These are phyloP conservation scores for Chalaropsis thielavioides DNA, from an alignment of 2,329 filamentous ascomycete species.

Conservation along the genomic window DNA sequence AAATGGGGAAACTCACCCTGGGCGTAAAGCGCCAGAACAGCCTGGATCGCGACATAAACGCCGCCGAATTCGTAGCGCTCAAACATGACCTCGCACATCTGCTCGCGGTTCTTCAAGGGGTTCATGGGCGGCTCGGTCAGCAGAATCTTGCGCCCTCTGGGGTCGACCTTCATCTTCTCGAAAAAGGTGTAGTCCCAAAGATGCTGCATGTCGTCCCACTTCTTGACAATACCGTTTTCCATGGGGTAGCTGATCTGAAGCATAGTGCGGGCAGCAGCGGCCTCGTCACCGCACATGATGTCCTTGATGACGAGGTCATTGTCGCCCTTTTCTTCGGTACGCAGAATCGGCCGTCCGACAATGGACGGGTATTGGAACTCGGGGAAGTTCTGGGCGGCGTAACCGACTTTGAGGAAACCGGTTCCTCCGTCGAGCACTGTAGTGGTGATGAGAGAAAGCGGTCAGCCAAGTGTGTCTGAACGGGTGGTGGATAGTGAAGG, in stretches of 20 bases:
- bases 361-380: constrained; percentile 98
- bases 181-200: constrained; percentile 98
- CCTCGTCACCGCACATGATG: constrained; percentile 99
- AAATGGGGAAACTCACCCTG: constrained; percentile 48
- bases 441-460: constrained; percentile 17
- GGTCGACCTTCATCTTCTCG: constrained; percentile 91
- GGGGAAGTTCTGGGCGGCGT: constrained; percentile 98
- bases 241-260: constrained; percentile 98
- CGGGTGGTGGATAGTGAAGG: constrained; percentile 1
- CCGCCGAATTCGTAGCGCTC: constrained; percentile 92
- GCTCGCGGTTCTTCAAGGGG: constrained; percentile 86
- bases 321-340: constrained; percentile 70
- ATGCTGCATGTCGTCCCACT: constrained; percentile 99
- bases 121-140: constrained; percentile 97
- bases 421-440: constrained; percentile 98
- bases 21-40: constrained; percentile 87
- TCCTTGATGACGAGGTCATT: constrained; percentile 66
- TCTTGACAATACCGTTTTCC: constrained; percentile 99
- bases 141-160: constrained; percentile 86
- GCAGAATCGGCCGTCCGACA: constrained; percentile 91
- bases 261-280: constrained; percentile 88
- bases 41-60: constrained; percentile 96
- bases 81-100: constrained; percentile 99
- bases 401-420: constrained; percentile 98
- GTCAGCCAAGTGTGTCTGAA: constrained; percentile 9